Conservation (phyloP, 1,284 basidiomycete species). For the Malassezia restricta region DNA sequence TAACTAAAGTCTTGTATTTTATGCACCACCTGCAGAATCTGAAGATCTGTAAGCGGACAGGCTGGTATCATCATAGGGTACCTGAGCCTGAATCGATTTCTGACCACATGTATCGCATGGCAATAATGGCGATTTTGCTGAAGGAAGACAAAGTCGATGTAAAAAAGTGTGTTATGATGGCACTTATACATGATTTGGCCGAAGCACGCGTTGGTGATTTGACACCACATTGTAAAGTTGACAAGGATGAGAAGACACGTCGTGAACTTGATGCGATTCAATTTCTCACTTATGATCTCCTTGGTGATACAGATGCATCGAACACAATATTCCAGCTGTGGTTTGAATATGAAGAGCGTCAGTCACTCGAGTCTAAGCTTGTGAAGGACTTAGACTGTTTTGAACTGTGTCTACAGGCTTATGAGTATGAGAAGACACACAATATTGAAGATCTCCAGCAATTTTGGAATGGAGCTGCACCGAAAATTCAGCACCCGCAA, state of each 20-base stretch:
- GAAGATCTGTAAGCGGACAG: constrained; percentile 41
- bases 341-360: constrained; percentile 82
- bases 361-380: constrained; percentile 69
- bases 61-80: constrained; percentile 42
- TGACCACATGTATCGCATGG: constrained; percentile 98
- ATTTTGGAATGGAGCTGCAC: constrained; percentile 29
- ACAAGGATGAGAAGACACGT: constrained; percentile 64
- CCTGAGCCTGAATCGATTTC: constrained; percentile 59
- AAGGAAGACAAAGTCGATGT: constrained; percentile 52
- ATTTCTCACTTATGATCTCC: constrained; percentile 60
- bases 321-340: constrained; percentile 66
- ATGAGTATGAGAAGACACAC: constrained; percentile 48
- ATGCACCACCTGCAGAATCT: constrained; percentile 39
- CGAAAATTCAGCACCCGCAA: constrained; percentile 23
- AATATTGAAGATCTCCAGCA: constrained; percentile 36
- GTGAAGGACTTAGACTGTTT: constrained; percentile 93
- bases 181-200: constrained; percentile 83
- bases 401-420: constrained; percentile 66
- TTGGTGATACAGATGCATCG: constrained; percentile 67
- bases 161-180: constrained; percentile 73
- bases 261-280: constrained; percentile 83
- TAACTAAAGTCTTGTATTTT: constrained; percentile 30
- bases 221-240: constrained; percentile 72
- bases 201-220: constrained; percentile 96
- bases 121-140: constrained; percentile 71